Conservation (phyloP, 2,329 filamentous ascomycete species). For the Neobulgaria alba region DNA sequence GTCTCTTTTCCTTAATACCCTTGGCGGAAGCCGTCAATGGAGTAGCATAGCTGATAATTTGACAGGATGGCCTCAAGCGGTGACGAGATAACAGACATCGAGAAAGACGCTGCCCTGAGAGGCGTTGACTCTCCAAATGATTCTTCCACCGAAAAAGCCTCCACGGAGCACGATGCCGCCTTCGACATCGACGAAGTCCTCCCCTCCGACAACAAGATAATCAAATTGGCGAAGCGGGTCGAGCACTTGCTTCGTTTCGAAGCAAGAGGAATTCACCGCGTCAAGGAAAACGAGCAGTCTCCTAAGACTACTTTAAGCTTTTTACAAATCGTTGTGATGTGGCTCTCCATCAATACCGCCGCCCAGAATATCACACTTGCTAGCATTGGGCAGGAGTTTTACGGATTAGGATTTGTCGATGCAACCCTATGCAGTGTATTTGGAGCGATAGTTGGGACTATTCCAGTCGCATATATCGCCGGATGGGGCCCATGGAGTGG, state of each 20-base stretch:
- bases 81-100: constrained; percentile 14
- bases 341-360: constrained; percentile 54
- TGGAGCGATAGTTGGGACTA: constrained; percentile 45
- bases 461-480: constrained; percentile 50
- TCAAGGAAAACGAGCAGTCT: constrained; percentile 45
- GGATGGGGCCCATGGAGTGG: constrained; percentile 54
- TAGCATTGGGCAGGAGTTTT: constrained; percentile 52
- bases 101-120: constrained; percentile 12
- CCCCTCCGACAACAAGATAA: constrained; percentile 8
- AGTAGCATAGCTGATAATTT: constrained; percentile 13
- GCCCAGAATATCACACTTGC: constrained; percentile 58
- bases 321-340: constrained; percentile 37
- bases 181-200: constrained; percentile 9
- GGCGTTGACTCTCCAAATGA: constrained; percentile 1
- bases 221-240: constrained; percentile 15
- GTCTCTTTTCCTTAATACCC: constrained; percentile 1
- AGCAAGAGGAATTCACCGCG: constrained; percentile 50
- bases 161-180: constrained; percentile 8
- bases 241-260: constrained; percentile 32
- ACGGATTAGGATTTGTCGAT: constrained; percentile 48
- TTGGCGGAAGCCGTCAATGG: background rate
- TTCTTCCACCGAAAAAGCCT: background rate
- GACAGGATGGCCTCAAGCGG: constrained; percentile 14
- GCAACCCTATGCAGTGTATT: constrained; percentile 47
- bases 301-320: constrained; percentile 20